Base-by-base conservation (phyloP, 371 early-diverging fungal species). In the Paraphysoderma sedebokerense region DNA sequence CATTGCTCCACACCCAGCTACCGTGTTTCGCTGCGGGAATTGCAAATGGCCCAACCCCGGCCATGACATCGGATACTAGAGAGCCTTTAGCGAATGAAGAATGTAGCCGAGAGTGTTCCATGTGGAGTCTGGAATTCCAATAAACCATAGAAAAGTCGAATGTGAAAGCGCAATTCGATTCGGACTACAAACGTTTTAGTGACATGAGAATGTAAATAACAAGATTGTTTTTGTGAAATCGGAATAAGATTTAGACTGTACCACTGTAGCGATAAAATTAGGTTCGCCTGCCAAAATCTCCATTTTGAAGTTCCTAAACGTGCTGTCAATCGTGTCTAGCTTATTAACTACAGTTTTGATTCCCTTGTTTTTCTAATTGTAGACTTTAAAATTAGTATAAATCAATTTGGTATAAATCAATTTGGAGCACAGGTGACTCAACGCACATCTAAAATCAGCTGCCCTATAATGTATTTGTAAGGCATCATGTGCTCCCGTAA, bases 31-130 rank as follows among this genome's bases (percentile, higher is more conserved):
- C 88, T 0, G 98, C 92, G 7, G 98, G 98, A 7, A 98, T 47
- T 1, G 97, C 90, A 68, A 98, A 98, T 5, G 99, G 99, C 0
- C 99, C 99, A 2, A 99, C 92, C 31, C 98, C 99, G 1, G 90
- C 96, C 70, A 99, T 84, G 5, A 93, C 92, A 63, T 99, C 99
- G 56, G 66, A 66, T 41, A 35, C 13, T 7, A 36, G 32, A 20
- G 34, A 24, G 28, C 29, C 2, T 9, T 19, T 9, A 3, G 7
- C 20, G 29, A 24, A n/a, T 12, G 24, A 55, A 58, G 41, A 57
- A 64, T 70, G 65, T 26, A 99, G 59, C n/a, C 96, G 76, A 28
- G 84, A 81, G 54, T 98, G 98, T 55, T 98, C 99, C 0, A 77
- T 72, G 51, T 95, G 95, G 32, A 99, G 77, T 30, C 98, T 77